Evolutionary conservation across 345 rosid genomes (phyloP), one percentile per base, ranked within the genome.

Genomic region (Linum tenue): DNA sequence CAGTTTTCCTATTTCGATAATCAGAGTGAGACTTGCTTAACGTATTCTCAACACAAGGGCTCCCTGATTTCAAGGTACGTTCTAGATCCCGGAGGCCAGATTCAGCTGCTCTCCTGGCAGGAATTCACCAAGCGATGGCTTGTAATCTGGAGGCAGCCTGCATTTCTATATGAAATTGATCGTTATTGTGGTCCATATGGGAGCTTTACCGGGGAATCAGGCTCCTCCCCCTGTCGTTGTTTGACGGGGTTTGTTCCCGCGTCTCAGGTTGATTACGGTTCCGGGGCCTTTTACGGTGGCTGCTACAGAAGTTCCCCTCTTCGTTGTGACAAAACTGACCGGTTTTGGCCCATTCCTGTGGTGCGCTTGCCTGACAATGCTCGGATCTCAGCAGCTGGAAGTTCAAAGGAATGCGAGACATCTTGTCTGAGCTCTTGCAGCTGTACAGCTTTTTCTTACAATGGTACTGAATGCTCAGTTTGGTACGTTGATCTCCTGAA

Each of bases 111-210:
- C 44, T 55, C 71, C 5, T 92, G 90, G 92, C 31, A 63, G 62
- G 70, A 66, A 3, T 2, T 5, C 0, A 42, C 63, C 70, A 14
- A 70, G 10, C 7, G 44, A 7, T 89, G 98, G 98, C 79, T 68
- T 72, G 43, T 81, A 67, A 83, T 85, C 48, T 87, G 96, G 91
- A 70, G 89, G 48, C 78, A 73, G 55, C 98, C 91, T 16, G 73
- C 77, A 31, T 77, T 75, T 65, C 89, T 79, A 55, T 89, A 96
- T 31, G 73, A 87, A 51, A 95, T 92, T n/a, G 70, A 84, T 53
- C 77, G 75, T 8, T 85, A 64, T 40, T 92, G 98, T 69, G 95
- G 98, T 17, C 69, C 86, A 36, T 85, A 78, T 63, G 91, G 92
- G 44, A 72, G 65, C 56, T 89, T 96, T 68, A 75, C 44, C 2